These are phyloP conservation scores for Sordariomycetes sp. DNA, from an alignment of 2,329 filamentous ascomycete species.

Conservation along the genomic window DNA sequence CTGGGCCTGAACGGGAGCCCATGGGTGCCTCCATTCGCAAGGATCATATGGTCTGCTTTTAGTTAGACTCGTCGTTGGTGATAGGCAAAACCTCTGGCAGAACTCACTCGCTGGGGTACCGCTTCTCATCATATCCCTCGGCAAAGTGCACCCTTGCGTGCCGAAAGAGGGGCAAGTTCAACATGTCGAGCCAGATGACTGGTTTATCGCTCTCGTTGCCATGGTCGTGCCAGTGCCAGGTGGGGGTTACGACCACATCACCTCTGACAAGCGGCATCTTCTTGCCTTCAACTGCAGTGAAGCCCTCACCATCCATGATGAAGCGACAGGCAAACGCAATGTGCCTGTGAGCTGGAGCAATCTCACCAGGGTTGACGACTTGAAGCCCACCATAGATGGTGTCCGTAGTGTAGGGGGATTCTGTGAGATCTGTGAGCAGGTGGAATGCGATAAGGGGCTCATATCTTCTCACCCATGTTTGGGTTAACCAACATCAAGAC, in stretches of 20 bases:
- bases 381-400: slow-evolving; percentile 49
- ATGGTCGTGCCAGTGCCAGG: slow-evolving; percentile 52
- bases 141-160: slow-evolving; percentile 45
- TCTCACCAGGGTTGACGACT: slow-evolving; percentile 46
- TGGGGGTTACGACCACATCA: slow-evolving; percentile 48
- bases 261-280: slow-evolving; percentile 41
- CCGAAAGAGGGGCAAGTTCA: slow-evolving; percentile 42
- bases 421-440: background rate
- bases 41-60: no score
- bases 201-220: slow-evolving; percentile 45
- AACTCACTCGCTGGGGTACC: slow-evolving; percentile 39
- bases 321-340: slow-evolving; percentile 47
- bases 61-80: no score
- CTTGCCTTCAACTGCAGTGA: slow-evolving; percentile 46
- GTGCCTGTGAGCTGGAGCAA: slow-evolving; percentile 44
- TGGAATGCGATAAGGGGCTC: background rate
- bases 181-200: slow-evolving; percentile 48
- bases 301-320: slow-evolving; percentile 48
- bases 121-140: slow-evolving; percentile 33
- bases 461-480: slow-evolving; percentile 40
- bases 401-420: slow-evolving; percentile 46
- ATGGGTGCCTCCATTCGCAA: slow-evolving; percentile 31
- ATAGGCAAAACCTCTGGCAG: no score
- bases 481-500: slow-evolving; percentile 34
- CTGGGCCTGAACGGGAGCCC: slow-evolving; percentile 27